Conservation (phyloP, 352 stramenopile genomes). For the Thalassiosira hispida region DNA sequence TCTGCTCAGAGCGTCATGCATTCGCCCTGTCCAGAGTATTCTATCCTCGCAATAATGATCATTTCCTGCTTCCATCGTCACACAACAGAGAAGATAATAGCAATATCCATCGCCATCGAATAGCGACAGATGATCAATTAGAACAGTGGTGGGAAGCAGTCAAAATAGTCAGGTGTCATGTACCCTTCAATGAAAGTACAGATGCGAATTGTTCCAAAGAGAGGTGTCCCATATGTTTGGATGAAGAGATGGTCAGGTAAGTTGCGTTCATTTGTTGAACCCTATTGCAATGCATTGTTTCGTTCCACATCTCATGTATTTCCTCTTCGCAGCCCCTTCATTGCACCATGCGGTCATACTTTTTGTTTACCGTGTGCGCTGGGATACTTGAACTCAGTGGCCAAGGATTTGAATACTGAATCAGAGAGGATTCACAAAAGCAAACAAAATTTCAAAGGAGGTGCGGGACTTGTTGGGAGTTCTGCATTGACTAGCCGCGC, state of each 20-base stretch:
- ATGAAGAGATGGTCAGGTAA: slow-evolving; percentile 41
- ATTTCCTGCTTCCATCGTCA: slow-evolving; percentile 8
- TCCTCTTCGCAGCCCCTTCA: slow-evolving; percentile 19
- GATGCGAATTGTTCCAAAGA: slow-evolving; percentile 23
- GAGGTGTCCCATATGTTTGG: slow-evolving; percentile 54
- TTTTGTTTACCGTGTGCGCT: slow-evolving; percentile 52
- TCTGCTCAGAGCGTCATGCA: slow-evolving; percentile 44
- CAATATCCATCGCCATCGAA: slow-evolving; percentile 2
- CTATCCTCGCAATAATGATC: slow-evolving; percentile 16
- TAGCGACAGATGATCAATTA: slow-evolving; percentile 25
- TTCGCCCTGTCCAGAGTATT: slow-evolving; percentile 46
- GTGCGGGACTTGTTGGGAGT: slow-evolving; percentile 22
- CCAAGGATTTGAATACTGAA: slow-evolving; percentile 44
- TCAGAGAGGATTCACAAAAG: slow-evolving; percentile 35
- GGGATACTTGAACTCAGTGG: slow-evolving; percentile 42
- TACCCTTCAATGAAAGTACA: slow-evolving; percentile 20
- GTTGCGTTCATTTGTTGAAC: too few species aligned
- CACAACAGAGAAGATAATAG: neutral
- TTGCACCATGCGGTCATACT: slow-evolving; percentile 51
- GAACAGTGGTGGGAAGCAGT: slow-evolving; percentile 52
- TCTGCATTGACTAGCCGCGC: neutral
- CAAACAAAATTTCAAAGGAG: slow-evolving; percentile 16
- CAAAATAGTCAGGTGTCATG: slow-evolving; percentile 46
- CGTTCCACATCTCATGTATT: neutral
- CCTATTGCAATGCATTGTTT: neutral